These are phyloP conservation scores for Discostella stelligera DNA, from an alignment of 352 stramenopile genomes.

Conservation along the genomic window DNA sequence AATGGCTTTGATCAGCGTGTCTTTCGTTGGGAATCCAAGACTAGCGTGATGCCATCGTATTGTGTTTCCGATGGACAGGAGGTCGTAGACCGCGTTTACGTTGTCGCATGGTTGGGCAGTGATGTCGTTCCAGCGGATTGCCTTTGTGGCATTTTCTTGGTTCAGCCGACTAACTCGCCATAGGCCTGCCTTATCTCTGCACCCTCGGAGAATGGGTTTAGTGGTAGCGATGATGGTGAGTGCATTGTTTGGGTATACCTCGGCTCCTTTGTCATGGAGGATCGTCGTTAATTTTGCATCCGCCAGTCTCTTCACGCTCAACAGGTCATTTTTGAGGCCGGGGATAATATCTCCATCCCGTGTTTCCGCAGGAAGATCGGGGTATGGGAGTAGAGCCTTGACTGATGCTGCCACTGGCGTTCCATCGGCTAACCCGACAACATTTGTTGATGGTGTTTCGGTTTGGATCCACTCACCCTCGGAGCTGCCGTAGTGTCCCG, in stretches of 20 bases:
- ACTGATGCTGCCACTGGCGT: too few species aligned
- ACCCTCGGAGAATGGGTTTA: not conserved
- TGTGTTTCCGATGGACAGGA: not conserved
- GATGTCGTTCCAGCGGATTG: not conserved
- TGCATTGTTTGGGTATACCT: too few species aligned
- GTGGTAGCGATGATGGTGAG: not conserved
- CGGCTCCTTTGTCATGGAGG: not conserved
- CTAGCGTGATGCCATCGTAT: not conserved
- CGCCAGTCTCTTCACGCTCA: not conserved
- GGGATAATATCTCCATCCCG: too few species aligned
- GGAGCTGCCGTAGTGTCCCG: not conserved
- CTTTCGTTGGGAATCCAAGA: slow-evolving; percentile 10
- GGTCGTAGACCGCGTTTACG: not conserved
- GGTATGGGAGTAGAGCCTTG: too few species aligned
- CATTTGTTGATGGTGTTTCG: not conserved
- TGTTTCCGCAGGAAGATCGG: too few species aligned
- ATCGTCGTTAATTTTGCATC: not conserved
- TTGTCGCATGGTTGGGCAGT: not conserved
- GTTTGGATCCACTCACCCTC: not conserved
- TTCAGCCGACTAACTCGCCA: not conserved
- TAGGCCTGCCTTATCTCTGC: not conserved
- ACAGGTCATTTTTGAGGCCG: not conserved
- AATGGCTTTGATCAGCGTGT: slow-evolving; percentile 2
- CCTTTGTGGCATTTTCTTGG: not conserved
- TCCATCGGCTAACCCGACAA: not conserved